Base-by-base conservation (phyloP, 2,329 filamentous ascomycete species). In the Ceratocystis cubensis region DNA sequence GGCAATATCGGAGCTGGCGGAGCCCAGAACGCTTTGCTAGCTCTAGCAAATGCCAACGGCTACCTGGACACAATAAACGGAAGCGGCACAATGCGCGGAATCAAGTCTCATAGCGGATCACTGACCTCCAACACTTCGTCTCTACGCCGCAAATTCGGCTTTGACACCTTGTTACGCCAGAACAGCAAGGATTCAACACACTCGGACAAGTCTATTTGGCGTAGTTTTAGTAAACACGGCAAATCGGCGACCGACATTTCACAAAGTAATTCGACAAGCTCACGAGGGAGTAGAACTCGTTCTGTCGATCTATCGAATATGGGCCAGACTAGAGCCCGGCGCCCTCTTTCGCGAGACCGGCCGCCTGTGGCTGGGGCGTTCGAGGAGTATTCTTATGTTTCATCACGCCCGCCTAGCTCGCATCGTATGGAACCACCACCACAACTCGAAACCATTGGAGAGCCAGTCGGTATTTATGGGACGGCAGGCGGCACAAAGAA, bases 51-150 rank as follows among this genome's bases (percentile, higher is more conserved):
- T 44, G 72, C 77, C 66, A 74, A 79, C 64, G 74, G 78, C 5
- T 84, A 82, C 68, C 57, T 65, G 20, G 86, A 87, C 62, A 84
- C 84, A 1, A 76, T 84, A 68, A 84, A 80, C 28, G 67, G 64
- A 20, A 44, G 17, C 1, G 64, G 67, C 1, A 80, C 81, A 1
- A 72, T 74, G 69, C 81, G 81, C 65, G 82, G 84, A 63, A 79
- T 81, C 59, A 86, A 85, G 70, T 82, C 84, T 6, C 83, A 87
- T 56, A 84, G 84, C 1, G 88, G 88, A 7, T 96, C 91, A 0
- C 73, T 96, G 66, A 88, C 84, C 10, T 96, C 92, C 1, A 96
- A 95, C 71, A 85, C 88, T 1, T 96, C 92, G 5, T 96, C 91
- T 0, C 80, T 96, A 33, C 82, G 91, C 61, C 87, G 87, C 72